These are phyloP conservation scores for Trichosporon faecale DNA, from an alignment of 1,284 basidiomycete species.

Conservation along the genomic window DNA sequence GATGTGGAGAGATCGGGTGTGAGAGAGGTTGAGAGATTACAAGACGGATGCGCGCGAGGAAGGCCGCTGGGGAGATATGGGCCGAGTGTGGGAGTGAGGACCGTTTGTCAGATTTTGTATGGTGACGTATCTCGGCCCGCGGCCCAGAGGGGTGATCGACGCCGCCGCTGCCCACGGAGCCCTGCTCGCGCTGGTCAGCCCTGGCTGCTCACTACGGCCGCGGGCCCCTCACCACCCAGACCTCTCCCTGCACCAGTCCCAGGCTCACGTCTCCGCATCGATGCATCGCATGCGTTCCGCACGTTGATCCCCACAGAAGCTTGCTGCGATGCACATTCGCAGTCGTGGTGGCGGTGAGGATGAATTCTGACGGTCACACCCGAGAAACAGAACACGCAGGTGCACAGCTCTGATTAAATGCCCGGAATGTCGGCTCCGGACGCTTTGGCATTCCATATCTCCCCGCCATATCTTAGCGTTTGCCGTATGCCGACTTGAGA, in stretches of 20 bases:
- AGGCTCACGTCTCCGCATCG: neutral
- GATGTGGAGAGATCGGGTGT: neutral
- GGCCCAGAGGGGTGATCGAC: neutral
- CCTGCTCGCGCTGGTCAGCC: neutral
- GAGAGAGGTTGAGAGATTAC: neutral
- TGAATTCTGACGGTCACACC: neutral
- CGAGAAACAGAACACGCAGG: neutral
- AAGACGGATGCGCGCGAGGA: neutral
- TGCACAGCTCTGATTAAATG: neutral
- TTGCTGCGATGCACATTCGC: neutral
- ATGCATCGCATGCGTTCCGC: neutral
- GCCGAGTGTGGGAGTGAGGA: neutral
- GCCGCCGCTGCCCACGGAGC: neutral
- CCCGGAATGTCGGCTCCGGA: neutral
- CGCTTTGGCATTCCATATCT: neutral
- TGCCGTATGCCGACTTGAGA: no score
- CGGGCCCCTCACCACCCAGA: neutral
- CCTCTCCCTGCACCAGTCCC: neutral
- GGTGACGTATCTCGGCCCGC: constrained; percentile 1
- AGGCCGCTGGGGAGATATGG: neutral
- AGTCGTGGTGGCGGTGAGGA: neutral
- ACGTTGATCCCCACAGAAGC: neutral
- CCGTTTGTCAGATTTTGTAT: neutral
- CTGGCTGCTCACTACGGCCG: neutral
- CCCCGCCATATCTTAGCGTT: neutral